A percentile compares a stretch with the other conserved stretches of the same genome.
phyloP scores from a whole-genome alignment of 192 early-diverging fungal species.

The Entomortierella parvispora region DNA sequence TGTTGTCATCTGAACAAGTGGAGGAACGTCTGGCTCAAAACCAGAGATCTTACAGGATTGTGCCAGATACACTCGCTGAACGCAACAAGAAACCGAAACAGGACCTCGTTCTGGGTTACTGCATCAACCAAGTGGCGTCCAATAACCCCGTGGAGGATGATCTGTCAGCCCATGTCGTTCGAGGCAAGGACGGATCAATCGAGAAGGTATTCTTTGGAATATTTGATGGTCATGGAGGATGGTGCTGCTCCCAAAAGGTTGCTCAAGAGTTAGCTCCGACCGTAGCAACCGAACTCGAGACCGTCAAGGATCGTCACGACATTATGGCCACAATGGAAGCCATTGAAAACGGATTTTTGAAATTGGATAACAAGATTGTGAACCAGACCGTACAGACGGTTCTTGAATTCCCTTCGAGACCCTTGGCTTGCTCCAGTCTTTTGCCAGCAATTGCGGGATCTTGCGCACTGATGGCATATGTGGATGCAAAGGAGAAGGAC shows the following conservation, averaged over 20 bases:
- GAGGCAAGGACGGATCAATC: constrained; percentile 32
- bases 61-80: constrained; percentile 12
- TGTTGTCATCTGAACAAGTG: constrained; percentile 39
- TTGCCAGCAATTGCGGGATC: constrained; percentile 61
- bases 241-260: constrained; percentile 57
- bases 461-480: constrained; percentile 64
- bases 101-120: constrained; percentile 51
- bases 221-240: constrained; percentile 67
- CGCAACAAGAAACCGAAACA: constrained; percentile 23
- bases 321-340: constrained; percentile 52
- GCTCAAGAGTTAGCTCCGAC: constrained; percentile 56
- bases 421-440: constrained; percentile 30
- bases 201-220: constrained; percentile 61
- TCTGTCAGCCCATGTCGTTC: constrained; percentile 50
- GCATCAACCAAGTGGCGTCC: constrained; percentile 59
- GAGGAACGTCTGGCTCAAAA: constrained; percentile 36
- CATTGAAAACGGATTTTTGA: constrained; percentile 56
- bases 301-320: constrained; percentile 26
- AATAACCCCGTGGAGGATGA: constrained; percentile 66
- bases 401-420: constrained; percentile 48
- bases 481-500: constrained; percentile 56
- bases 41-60: constrained; percentile 24
- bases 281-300: constrained; percentile 55
- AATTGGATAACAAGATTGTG: constrained; percentile 61
- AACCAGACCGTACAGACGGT: constrained; percentile 52